Percentiles rank a stretch among this genome's conserved stretches.
phyloP scores from a whole-genome alignment of 1,284 basidiomycete species.

The Cutaneotrichosporon arboriforme region DNA sequence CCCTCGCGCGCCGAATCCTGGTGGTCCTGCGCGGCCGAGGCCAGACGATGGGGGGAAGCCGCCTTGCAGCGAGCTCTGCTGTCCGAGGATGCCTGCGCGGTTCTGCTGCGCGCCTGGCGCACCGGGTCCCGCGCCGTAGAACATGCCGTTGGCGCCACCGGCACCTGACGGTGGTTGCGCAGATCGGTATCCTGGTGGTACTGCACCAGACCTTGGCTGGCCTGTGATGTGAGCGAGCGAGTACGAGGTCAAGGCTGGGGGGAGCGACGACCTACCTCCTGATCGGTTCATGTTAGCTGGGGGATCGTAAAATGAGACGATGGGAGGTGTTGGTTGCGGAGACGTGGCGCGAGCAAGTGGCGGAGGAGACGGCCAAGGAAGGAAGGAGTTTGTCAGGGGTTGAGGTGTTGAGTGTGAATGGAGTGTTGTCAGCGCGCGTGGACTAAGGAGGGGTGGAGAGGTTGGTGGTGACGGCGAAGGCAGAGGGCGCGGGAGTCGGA shows the following conservation, averaged over 20 bases:
- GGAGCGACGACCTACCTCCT: constrained; percentile 19
- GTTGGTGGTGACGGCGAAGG: not conserved
- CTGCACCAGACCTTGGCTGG: constrained; percentile 13
- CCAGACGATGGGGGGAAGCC: constrained; percentile 19
- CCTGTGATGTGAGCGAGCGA: constrained; percentile 7
- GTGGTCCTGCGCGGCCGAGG: constrained; percentile 33
- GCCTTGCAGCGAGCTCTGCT: constrained; percentile 13
- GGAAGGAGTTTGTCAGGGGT: not conserved
- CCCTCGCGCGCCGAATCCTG: constrained; percentile 34
- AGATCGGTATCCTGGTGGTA: constrained; percentile 15
- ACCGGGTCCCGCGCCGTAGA: constrained; percentile 35
- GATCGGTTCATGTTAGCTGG: constrained; percentile 17
- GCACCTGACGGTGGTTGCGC: constrained; percentile 8
- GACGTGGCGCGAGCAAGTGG: too few species aligned
- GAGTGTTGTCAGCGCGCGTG: not conserved
- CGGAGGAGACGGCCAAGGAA: not conserved
- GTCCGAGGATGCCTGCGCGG: constrained; percentile 9
- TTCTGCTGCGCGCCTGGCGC: constrained; percentile 4
- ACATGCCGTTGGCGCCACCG: constrained; percentile 30
- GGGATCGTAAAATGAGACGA: not conserved
- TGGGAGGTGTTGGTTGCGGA: too few species aligned
- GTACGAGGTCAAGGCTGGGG: too few species aligned
- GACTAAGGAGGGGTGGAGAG: not conserved
- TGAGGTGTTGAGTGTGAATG: not conserved
- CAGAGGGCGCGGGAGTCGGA: not conserved